A percentile compares a stretch with the other conserved stretches of the same genome.
phyloP scores from a whole-genome alignment of 768 basidiomycete species.

The Serendipita sp. region DNA sequence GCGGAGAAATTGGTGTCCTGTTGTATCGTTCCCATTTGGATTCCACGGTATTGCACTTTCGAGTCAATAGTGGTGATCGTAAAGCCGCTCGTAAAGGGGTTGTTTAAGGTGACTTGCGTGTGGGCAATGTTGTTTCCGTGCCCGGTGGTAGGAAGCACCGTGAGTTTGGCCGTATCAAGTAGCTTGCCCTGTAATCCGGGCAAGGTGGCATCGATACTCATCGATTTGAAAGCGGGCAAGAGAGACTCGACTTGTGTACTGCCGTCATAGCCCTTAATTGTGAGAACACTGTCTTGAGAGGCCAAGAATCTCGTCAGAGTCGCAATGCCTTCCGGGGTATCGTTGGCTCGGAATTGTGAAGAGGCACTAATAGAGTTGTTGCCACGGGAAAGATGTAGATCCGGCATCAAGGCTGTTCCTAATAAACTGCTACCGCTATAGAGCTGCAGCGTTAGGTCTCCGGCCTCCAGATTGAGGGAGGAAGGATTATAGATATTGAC shows the following conservation, averaged over 20 bases:
- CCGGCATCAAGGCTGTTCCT: constrained; percentile 47
- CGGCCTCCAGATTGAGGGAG: constrained; percentile 42
- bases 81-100: constrained; percentile 51
- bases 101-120: constrained; percentile 42
- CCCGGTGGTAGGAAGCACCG: constrained; percentile 49
- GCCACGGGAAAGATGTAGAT: constrained; percentile 41
- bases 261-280: constrained; percentile 40
- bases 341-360: constrained; percentile 33
- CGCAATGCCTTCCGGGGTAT: constrained; percentile 38
- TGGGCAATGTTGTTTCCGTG: constrained; percentile 45
- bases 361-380: constrained; percentile 38
- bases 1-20: constrained; percentile 35
- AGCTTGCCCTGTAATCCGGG: constrained; percentile 45
- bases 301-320: constrained; percentile 56
- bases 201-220: constrained; percentile 39
- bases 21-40: constrained; percentile 45
- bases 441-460: constrained; percentile 47
- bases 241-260: constrained; percentile 48
- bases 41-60: constrained; percentile 44
- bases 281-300: constrained; percentile 35
- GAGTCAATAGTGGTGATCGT: constrained; percentile 42
- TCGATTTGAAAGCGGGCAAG: constrained; percentile 40
- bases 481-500: constrained; percentile 55
- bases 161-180: constrained; percentile 38
- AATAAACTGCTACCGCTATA: constrained; percentile 33